Evolutionary conservation across 352 stramenopile genomes (phyloP), one percentile per base, ranked within the genome.

Genomic region (Globisporangium uncinulatum): DNA sequence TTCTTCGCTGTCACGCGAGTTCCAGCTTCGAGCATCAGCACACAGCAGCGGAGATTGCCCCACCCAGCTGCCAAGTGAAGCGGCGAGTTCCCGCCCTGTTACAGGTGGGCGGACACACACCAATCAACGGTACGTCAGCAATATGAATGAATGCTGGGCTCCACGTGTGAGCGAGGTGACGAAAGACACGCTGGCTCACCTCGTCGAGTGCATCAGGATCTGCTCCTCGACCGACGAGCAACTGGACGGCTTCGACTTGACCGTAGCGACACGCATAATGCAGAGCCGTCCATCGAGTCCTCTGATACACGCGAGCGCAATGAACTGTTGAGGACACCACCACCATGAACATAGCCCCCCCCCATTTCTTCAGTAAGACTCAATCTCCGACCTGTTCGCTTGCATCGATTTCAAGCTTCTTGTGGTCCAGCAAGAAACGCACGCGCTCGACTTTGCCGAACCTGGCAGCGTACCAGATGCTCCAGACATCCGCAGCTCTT

Each of bases 401-500:
- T 1, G 74, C 71, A 42, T 89, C 68, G 51, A 91, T 67, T 31
- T 5, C 17, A 4, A 6, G 47, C 24, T 15, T 24, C 24, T 75
- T 59, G 2, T 63, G 74, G 7, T 83, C 76, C 13, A 90, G 59
- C 34, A 91, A 55, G 14, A 72, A 81, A 21, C 61, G 62, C 54
- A 89, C 63, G 9, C 79, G 78, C 20, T 71, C 73, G 1, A 63
- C 8, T 43, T 87, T 86, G 6, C 81, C 81, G 19, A 76, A 72
- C 52, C 78, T 73, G 5, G 81, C 69, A 10, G 81, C 81, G 52
- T 91, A 88, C 81, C 81, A 91, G 54, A 91, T 79, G 13, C 74
- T 89, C 71, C 77, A 91, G 43, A 89, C 63, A 32, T 85, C 65
- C 7, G 5, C 34, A 39, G 34, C 34, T 9, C 20, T 21, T 8